Evolutionary conservation across 1,284 basidiomycete species (phyloP).

Genomic region (Marasmius fiardii): DNA sequence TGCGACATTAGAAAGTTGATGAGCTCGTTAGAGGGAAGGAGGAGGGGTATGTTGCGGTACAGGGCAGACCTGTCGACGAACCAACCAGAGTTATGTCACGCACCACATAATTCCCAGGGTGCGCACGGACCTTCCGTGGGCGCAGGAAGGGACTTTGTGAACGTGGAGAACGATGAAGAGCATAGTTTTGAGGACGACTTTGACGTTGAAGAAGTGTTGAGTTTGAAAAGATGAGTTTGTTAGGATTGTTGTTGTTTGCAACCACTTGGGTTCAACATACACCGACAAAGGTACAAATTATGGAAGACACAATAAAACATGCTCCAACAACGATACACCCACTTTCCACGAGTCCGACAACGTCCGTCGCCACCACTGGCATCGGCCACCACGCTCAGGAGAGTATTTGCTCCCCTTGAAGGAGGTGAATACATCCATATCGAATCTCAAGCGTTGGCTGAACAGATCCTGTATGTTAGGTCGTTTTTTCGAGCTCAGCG

Average conservation of each 20-base stretch:
- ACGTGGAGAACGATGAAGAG: conserved; percentile 18
- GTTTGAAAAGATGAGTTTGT: conserved; percentile 14
- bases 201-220: conserved; percentile 22
- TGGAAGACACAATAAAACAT: conserved; percentile 74
- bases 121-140: conserved; percentile 38
- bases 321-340: conserved; percentile 24
- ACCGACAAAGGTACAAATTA: conserved; percentile 61
- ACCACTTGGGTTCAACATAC: conserved; percentile 53
- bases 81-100: conserved; percentile 15
- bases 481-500: too few species aligned
- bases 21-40: background rate
- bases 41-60: background rate
- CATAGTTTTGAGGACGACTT: conserved; percentile 11
- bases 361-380: too few species aligned
- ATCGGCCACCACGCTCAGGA: too few species aligned
- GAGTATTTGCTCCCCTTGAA: too few species aligned
- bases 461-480: too few species aligned
- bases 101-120: conserved; percentile 31
- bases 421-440: too few species aligned
- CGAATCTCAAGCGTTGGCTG: too few species aligned
- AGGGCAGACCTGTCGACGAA: background rate
- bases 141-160: conserved; percentile 12
- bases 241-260: conserved; percentile 36
- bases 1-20: conserved; percentile 28
- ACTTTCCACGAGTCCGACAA: too few species aligned